Evolutionary conservation across 1,139 yeast genomes (phyloP).

Genomic region (Citeromyces hawaiiensis): DNA sequence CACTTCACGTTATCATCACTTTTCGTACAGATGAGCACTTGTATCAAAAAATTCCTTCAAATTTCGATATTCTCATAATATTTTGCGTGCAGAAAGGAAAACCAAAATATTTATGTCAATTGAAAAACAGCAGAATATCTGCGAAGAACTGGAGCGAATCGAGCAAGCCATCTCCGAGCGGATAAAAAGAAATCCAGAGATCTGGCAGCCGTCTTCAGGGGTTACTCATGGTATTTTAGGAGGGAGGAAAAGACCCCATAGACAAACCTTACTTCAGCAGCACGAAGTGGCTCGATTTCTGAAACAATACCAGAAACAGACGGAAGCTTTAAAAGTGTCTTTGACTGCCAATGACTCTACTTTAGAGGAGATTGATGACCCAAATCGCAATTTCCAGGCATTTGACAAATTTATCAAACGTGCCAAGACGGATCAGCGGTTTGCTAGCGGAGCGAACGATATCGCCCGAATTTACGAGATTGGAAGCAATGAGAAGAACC

Average conservation of each 20-base stretch:
- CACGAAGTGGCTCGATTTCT: conserved; percentile 52
- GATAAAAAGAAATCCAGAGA: conserved; percentile 29
- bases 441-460: conserved; percentile 7
- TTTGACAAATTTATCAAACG: conserved; percentile 22
- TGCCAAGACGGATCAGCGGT: conserved; percentile 11
- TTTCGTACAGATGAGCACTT: no score
- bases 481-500: background rate
- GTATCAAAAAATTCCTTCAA: no score
- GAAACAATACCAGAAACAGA: conserved; percentile 28
- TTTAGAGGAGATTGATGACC: conserved; percentile 13
- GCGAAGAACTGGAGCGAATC: conserved; percentile 43
- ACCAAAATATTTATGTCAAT: conserved; percentile 4
- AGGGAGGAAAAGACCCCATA: conserved; percentile 21
- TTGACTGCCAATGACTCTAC: conserved; percentile 10
- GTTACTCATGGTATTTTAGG: conserved; percentile 13
- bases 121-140: conserved; percentile 24
- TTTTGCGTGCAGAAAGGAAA: background rate
- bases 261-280: conserved; percentile 43
- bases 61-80: no score
- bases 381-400: conserved; percentile 16
- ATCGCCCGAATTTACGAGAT: background rate
- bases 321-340: conserved; percentile 16
- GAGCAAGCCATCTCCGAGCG: conserved; percentile 41
- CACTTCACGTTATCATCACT: no score
- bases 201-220: conserved; percentile 22